A percentile compares a stretch with the other conserved stretches of the same genome.
phyloP scores from a whole-genome alignment of 2,329 filamentous ascomycete species.

The Tympanopsis confertula region DNA sequence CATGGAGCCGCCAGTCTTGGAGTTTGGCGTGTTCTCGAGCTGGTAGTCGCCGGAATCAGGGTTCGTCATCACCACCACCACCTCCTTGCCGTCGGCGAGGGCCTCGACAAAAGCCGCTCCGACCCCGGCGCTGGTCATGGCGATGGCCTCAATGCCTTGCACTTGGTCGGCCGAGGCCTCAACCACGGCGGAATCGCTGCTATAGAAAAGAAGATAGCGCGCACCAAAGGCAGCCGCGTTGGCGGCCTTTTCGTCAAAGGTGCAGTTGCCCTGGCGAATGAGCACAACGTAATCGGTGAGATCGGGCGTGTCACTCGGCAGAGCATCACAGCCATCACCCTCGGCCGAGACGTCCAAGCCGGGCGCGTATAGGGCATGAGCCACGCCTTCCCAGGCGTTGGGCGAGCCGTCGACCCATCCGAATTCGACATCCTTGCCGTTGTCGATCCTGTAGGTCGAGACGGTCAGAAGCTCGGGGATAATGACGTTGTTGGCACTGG shows the following conservation, averaged over 20 bases:
- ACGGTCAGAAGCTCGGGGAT: slow-evolving; percentile 7
- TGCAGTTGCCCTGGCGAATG: slow-evolving; percentile 22
- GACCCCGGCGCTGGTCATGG: slow-evolving; percentile 7
- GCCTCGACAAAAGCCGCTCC: slow-evolving; percentile 11
- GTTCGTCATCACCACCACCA: slow-evolving; percentile 10
- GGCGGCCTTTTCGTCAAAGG: slow-evolving; percentile 18
- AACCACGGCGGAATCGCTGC: slow-evolving; percentile 9
- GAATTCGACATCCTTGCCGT: slow-evolving; percentile 4
- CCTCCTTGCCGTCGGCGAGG: slow-evolving; percentile 8
- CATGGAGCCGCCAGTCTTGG: slow-evolving; percentile 33
- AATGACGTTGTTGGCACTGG: slow-evolving; percentile 32
- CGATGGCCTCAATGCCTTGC: slow-evolving; percentile 7
- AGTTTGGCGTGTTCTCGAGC: slow-evolving; percentile 18
- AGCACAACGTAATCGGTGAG: slow-evolving; percentile 26
- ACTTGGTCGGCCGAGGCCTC: slow-evolving; percentile 3
- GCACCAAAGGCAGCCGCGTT: slow-evolving; percentile 28
- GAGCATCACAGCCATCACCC: slow-evolving; percentile 22
- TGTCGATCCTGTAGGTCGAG: slow-evolving; percentile 7
- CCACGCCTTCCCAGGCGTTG: slow-evolving; percentile 4
- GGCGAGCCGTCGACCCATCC: slow-evolving; percentile 5
- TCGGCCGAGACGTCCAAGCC: slow-evolving; percentile 6
- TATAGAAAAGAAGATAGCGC: slow-evolving; percentile 27
- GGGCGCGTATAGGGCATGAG: slow-evolving; percentile 5
- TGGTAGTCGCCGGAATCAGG: slow-evolving; percentile 4
- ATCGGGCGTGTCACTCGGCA: slow-evolving; percentile 24